Evolutionary conservation across 2,329 filamentous ascomycete genomes (phyloP), one percentile per base, ranked within the genome.

Genomic region (Colletotrichum paranaense): DNA sequence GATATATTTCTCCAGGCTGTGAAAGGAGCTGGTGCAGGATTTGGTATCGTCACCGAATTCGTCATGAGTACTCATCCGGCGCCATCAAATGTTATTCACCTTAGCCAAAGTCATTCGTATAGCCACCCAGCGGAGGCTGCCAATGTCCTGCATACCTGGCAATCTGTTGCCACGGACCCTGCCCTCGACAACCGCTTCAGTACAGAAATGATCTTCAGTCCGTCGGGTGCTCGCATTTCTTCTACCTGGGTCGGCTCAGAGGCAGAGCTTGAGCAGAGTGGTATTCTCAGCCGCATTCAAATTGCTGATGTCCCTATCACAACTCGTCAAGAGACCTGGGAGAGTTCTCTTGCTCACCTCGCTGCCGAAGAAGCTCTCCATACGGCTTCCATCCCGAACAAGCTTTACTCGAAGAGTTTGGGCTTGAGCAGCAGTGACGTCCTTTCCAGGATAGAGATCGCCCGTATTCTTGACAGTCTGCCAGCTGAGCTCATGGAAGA

Each of bases 221-320:
- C 85, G 49, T 77, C 84, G 1, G 86, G 87, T 2, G 82, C 84
- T 67, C 78, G 88, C 60, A 86, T 90, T 69, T 85, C 85, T 0
- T 88, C 86, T 2, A 88, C 85, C 1, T 91, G 86, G 76, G 89
- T 88, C 75, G 89, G 89, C 9, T 84, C 85, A 0, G 79, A 84
- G 62, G 82, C 80, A 1, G 88, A 90, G 76, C 90, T 85, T 77
- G 75, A 85, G 3, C 82, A 82, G 1, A 80, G 82, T 0, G 84
- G 84, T 2, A 85, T 88, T 30, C 79, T 82, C 3, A 75, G 79
- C 12, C 80, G 78, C 67, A 83, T 88, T 6, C 86, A 49, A 19
- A 9, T 85, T 6, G 70, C 81, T 4, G 79, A 78, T 24, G 73
- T 81, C 11, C 82, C 86, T 5, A 77, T 88, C 11, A 83, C 86